These are phyloP conservation scores for Suillus variegatus DNA, from an alignment of 768 basidiomycete genomes.

Conservation along the genomic window DNA sequence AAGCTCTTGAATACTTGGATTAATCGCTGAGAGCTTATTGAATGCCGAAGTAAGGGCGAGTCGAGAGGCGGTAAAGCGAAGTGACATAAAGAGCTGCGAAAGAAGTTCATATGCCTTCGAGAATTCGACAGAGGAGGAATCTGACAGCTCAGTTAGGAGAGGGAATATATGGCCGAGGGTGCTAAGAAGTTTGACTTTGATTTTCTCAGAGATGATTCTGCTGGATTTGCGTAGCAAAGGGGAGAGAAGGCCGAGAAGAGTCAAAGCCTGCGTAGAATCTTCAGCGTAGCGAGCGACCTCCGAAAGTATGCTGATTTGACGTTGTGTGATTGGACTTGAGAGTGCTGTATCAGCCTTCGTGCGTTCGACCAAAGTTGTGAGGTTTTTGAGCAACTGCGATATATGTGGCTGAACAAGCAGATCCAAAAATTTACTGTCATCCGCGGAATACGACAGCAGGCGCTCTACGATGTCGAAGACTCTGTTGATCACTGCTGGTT, in stretches of 20 bases:
- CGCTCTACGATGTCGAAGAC: slow-evolving; percentile 86
- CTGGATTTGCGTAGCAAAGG: slow-evolving; percentile 80
- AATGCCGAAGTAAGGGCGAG: slow-evolving; percentile 68
- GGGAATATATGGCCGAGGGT: slow-evolving; percentile 68
- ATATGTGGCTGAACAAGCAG: slow-evolving; percentile 69
- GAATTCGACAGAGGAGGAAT: slow-evolving; percentile 45
- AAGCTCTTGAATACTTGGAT: slow-evolving; percentile 46
- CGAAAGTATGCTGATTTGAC: slow-evolving; percentile 82
- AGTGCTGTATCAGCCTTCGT: slow-evolving; percentile 52
- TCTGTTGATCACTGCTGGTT: slow-evolving; percentile 75
- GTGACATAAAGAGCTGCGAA: slow-evolving; percentile 73
- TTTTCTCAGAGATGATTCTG: slow-evolving; percentile 79
- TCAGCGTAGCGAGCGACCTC: slow-evolving; percentile 73
- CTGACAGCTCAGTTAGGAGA: slow-evolving; percentile 62
- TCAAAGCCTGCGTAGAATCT: slow-evolving; percentile 70
- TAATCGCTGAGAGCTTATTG: slow-evolving; percentile 41
- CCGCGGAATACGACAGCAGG: slow-evolving; percentile 56
- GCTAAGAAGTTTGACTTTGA: slow-evolving; percentile 79
- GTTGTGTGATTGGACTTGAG: slow-evolving; percentile 68
- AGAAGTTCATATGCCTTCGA: slow-evolving; percentile 63
- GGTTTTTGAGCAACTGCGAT: slow-evolving; percentile 66
- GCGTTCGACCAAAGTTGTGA: slow-evolving; percentile 68
- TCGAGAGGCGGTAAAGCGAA: slow-evolving; percentile 75
- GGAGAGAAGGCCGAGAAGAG: slow-evolving; percentile 68
- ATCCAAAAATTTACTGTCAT: slow-evolving; percentile 50